Evolutionary conservation across 495 filamentous ascomycete genomes (phyloP), one percentile per base, ranked within the genome.

Genomic region (Friedmanniomyces endolithicus): DNA sequence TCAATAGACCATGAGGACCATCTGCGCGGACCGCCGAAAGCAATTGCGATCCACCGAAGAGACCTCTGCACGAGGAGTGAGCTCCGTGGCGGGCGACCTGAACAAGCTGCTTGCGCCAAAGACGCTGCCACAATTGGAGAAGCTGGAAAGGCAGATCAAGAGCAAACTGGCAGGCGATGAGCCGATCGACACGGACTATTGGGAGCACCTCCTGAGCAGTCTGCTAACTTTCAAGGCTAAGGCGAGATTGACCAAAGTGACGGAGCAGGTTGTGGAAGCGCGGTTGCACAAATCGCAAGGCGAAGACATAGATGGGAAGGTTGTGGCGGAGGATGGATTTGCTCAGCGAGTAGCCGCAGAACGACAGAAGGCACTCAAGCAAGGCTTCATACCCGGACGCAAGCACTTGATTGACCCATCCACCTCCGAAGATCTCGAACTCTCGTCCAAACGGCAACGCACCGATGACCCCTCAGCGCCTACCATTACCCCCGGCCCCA

Each of bases 131-230:
- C 87, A 97, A 62, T 75, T 98, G 6, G 81, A 88, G 65, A 75
- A 74, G 20, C 74, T 98, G 24, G 92, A 97, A 70, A 77, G 73
- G 50, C 88, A 95, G 67, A 90, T 98, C 61, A 79, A 77, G 59
- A 71, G 72, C 9, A 98, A 97, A 68, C 68, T 98, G 37, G 75
- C 83, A 40, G 92, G 87, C 12, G 83, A 94, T 59, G 89, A 96
- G 65, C 84, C 86, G 11, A 88, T 97, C 63, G 94, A 98, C 71
- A 87, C 84, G 3, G 92, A 98, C 67, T 98, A 97, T 67, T 98
- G 92, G 92, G 88, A 94, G 60, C 86, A 94, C 63, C 76, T 98
- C 1, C 74, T 97, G 46, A 80, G 83, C 58, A 94, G 84, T 64
- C 71, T 98, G 39, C 74, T 83, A 14, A 81, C 94, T 2, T 95